These are phyloP conservation scores for Lactifluus pinguis DNA, from an alignment of 768 basidiomycete species.

Conservation along the genomic window DNA sequence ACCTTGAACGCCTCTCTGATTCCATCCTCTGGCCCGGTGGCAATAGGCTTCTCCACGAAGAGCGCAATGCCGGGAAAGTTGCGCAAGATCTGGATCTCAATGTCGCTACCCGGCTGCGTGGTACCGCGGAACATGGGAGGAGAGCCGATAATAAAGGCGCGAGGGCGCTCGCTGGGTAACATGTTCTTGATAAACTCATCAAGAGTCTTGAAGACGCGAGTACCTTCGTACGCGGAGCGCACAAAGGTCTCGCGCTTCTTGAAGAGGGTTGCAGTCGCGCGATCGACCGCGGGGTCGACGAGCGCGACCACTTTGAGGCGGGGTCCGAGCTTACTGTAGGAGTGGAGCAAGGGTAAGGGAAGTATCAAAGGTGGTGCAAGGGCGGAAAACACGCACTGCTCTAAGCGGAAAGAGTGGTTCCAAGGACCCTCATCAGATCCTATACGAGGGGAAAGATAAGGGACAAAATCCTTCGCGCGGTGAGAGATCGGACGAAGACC, in stretches of 20 bases:
- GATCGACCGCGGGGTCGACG: constrained; percentile 82
- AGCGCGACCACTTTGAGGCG: constrained; percentile 94
- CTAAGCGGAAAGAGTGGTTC: constrained; percentile 88
- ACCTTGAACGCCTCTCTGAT: constrained; percentile 62
- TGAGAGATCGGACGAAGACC: constrained; percentile 14
- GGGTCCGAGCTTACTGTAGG: constrained; percentile 77
- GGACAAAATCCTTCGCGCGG: neutral
- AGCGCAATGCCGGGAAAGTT: constrained; percentile 81
- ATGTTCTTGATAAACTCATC: constrained; percentile 75
- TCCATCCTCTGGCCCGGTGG: constrained; percentile 66
- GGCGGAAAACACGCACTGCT: constrained; percentile 49
- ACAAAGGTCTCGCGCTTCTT: constrained; percentile 93
- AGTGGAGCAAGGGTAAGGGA: constrained; percentile 7
- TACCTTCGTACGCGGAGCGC: constrained; percentile 85
- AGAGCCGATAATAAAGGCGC: constrained; percentile 80
- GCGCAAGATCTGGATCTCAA: constrained; percentile 82
- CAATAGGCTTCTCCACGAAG: constrained; percentile 90
- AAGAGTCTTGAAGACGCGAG: constrained; percentile 74
- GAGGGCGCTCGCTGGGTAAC: constrained; percentile 56
- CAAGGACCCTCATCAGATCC: constrained; percentile 85
- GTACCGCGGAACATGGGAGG: constrained; percentile 93
- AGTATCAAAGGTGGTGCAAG: neutral
- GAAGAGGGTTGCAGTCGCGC: constrained; percentile 69
- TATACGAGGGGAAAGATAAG: constrained; percentile 23
- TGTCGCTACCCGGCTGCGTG: constrained; percentile 62